These are phyloP conservation scores for Pseudogymnoascus pannorum DNA, from an alignment of 2,329 filamentous ascomycete genomes.

Conservation along the genomic window DNA sequence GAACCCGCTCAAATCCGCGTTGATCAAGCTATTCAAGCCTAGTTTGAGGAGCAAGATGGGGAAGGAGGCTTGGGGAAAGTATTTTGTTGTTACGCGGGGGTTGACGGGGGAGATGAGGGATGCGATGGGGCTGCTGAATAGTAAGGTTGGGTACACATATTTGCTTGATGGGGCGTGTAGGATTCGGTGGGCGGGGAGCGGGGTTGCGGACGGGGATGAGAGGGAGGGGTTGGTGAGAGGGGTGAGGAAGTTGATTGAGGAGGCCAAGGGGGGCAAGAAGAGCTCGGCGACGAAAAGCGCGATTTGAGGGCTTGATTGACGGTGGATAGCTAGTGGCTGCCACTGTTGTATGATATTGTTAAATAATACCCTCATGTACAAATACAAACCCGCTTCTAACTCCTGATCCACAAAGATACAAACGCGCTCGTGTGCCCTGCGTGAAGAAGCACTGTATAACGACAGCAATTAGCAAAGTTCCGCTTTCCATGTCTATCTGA, in stretches of 20 bases:
- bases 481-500: slow-evolving; percentile 3
- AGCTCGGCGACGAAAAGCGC: slow-evolving; percentile 14
- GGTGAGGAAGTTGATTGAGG: slow-evolving; percentile 53
- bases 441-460: background rate
- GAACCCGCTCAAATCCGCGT: slow-evolving; percentile 58
- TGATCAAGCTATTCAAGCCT: slow-evolving; percentile 50
- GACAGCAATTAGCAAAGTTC: slow-evolving; percentile 5
- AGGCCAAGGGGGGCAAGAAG: slow-evolving; percentile 37
- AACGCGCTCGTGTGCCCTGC: background rate
- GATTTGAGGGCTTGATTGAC: slow-evolving; percentile 5
- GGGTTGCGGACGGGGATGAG: slow-evolving; percentile 57
- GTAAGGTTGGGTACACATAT: slow-evolving; percentile 80
- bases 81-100: slow-evolving; percentile 54
- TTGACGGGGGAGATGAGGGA: slow-evolving; percentile 55
- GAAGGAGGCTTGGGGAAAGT: slow-evolving; percentile 48
- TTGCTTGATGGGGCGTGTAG: slow-evolving; percentile 79
- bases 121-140: slow-evolving; percentile 67
- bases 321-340: background rate
- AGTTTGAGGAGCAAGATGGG: slow-evolving; percentile 43
- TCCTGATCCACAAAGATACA: background rate
- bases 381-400: slow-evolving; percentile 6
- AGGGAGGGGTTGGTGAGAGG: slow-evolving; percentile 58
- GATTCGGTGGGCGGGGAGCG: slow-evolving; percentile 91
- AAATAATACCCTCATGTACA: slow-evolving; percentile 7
- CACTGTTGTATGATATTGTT: slow-evolving; percentile 2